Evolutionary conservation across 2,329 filamentous ascomycete genomes (phyloP).

Genomic region (Orbilia blumenaviensis): DNA sequence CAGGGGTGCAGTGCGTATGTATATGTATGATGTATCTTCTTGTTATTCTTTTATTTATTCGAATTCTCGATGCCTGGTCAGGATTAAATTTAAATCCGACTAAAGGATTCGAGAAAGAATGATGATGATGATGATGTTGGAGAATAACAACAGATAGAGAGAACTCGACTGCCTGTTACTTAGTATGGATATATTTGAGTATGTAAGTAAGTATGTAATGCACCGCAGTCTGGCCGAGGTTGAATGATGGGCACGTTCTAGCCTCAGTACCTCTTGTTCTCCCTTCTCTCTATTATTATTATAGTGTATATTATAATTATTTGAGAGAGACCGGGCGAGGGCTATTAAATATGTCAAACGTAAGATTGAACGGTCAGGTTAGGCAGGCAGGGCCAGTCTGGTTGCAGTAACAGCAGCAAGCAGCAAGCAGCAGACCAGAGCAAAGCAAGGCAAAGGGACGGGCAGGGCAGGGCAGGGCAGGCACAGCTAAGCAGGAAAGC

Average conservation of each 20-base stretch:
- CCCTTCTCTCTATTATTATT: no score
- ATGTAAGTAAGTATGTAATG: slow-evolving; percentile 2
- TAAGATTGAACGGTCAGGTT: slow-evolving; percentile 23
- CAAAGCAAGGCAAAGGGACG: not conserved
- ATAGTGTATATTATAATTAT: no score
- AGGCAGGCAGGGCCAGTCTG: slow-evolving; percentile 12
- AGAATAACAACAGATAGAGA: not conserved
- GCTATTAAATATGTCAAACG: slow-evolving; percentile 51
- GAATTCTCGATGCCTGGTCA: not conserved
- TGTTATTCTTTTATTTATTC: not conserved
- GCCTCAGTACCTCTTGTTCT: no score
- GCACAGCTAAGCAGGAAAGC: slow-evolving; percentile 28
- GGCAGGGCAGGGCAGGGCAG: slow-evolving; percentile 13
- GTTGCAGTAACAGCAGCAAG: not conserved
- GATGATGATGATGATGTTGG: not conserved
- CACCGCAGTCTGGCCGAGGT: slow-evolving; percentile 26
- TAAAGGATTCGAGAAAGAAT: slow-evolving; percentile 15
- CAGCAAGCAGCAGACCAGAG: slow-evolving; percentile 1
- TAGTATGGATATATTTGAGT: no score
- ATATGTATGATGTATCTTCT: no score
- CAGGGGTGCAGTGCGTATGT: slow-evolving; percentile 10
- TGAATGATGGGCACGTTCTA: no score
- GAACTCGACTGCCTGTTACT: not conserved
- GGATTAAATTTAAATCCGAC: not conserved
- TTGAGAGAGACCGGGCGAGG: slow-evolving; percentile 33